Evolutionary conservation across 1,284 basidiomycete species (phyloP).

Genomic region (Austropuccinia psidii): DNA sequence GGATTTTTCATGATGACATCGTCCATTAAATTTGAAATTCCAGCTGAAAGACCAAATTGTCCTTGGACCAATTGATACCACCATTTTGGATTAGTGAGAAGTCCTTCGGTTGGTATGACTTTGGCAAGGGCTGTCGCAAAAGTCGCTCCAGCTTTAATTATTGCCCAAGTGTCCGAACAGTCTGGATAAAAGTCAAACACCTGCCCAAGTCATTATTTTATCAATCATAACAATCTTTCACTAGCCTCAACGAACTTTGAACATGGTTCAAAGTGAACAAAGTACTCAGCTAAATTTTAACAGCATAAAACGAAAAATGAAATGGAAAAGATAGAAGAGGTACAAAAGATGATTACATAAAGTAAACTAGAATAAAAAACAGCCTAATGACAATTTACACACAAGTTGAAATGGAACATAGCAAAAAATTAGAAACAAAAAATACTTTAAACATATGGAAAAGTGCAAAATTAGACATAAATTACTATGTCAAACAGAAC

Average conservation of each 20-base stretch:
- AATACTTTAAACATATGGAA: too few relatives aligned
- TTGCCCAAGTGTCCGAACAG: slow-evolving; percentile 3
- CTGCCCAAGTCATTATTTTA: slow-evolving; percentile 5
- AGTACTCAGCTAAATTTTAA: too few relatives aligned
- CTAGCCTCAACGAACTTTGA: too few relatives aligned
- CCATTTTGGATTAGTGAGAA: slow-evolving; percentile 19
- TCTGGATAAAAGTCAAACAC: slow-evolving; percentile 33
- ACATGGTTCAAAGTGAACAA: too few relatives aligned
- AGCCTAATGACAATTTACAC: too few relatives aligned
- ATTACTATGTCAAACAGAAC: too few relatives aligned
- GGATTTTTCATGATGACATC: slow-evolving; percentile 30
- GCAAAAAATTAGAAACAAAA: too few relatives aligned
- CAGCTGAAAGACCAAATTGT: slow-evolving; percentile 22
- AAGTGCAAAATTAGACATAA: too few relatives aligned
- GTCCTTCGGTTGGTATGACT: slow-evolving; percentile 30
- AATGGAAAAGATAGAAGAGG: background rate
- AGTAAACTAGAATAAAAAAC: too few relatives aligned
- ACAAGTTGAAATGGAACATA: too few relatives aligned
- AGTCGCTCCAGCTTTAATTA: slow-evolving; percentile 22
- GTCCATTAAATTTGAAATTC: slow-evolving; percentile 22
- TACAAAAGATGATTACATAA: too few relatives aligned
- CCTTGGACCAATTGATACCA: slow-evolving; percentile 27
- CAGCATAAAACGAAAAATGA: background rate
- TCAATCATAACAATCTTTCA: slow-evolving; percentile 12
- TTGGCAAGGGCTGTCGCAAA: slow-evolving; percentile 16